Base-by-base conservation (phyloP, 495 filamentous ascomycete species). In the Penicillium atrosanguineum region DNA sequence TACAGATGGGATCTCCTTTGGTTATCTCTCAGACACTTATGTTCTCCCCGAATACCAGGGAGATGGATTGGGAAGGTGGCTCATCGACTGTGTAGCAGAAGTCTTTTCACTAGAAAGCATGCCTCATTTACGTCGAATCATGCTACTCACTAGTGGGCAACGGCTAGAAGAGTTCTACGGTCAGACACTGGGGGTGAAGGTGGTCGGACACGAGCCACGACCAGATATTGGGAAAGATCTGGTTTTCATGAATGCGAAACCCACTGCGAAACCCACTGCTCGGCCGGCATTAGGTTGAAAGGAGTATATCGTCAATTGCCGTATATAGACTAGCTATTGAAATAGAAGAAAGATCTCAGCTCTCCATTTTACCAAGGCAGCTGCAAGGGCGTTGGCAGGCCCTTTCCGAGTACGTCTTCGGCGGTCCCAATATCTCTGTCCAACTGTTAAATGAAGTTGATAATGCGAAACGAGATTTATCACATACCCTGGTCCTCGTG, bases 1-100 rank as follows among this genome's bases (percentile, higher is more conserved):
- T 23, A 89, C 86, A 0, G 87, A 89, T 61, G 68, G 82, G 39
- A 74, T 79, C n/a, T 83, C 84, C 0, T 81, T 86, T 54, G 85
- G 74, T n/a, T 89, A 87, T 60, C 69, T 89, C 20, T 84, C 87
- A 14, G 87, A 89, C 55, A 83, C 87, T n/a, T 90, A 85, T 60
- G 70, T 90, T n/a, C 53, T 83, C 1, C 62, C 71, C 0, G 71
- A 79, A 46, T 74, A 83, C 46, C 82, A 86, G 51, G 74, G 79
- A 1, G 67, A 76, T 47, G 86, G 86, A 4, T 71, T 90, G 5
- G 85, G 80, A 3, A 69, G 59, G 18, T 90, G 84, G 83, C 67
- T 89, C 57, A 77, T 87, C 57, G 53, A 55, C 12, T 85, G 84
- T 57, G 60, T 84, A 7, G 67, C 79, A 41, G 83, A 88, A 55